Percentiles rank a stretch among this genome's conserved stretches.
Conservation (phyloP, 1,139 yeast species). For the Magnusiomyces clavatus region DNA sequence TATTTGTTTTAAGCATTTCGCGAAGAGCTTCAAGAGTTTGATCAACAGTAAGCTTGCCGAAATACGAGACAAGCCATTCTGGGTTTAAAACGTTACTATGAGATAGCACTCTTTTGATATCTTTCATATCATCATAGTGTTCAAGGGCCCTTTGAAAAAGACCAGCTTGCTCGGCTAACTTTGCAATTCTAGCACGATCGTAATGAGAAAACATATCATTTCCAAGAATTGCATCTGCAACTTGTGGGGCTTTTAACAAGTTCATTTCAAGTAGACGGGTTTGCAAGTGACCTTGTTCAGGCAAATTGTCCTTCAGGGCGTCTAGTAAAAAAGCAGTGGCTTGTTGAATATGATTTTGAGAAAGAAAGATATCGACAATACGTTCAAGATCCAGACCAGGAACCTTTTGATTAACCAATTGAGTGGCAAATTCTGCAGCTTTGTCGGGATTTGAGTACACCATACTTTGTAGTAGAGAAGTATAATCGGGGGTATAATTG, state of each 20-base stretch:
- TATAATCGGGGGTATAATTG: conserved; percentile 81
- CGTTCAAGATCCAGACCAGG: conserved; percentile 73
- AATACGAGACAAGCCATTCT: conserved; percentile 90
- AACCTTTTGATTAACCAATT: conserved; percentile 57
- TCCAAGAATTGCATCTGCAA: conserved; percentile 96
- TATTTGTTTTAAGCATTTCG: conserved; percentile 73
- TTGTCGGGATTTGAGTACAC: conserved; percentile 94
- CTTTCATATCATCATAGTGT: conserved; percentile 89
- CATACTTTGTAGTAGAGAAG: conserved; percentile 83
- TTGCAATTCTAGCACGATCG: conserved; percentile 89
- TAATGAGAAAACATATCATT: conserved; percentile 93
- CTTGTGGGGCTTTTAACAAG: conserved; percentile 95
- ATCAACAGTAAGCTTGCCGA: conserved; percentile 91
- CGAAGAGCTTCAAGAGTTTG: conserved; percentile 84
- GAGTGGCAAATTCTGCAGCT: conserved; percentile 94
- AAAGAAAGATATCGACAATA: conserved; percentile 87
- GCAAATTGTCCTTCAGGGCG: conserved; percentile 88
- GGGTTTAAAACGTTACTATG: conserved; percentile 80
- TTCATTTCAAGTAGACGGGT: conserved; percentile 91
- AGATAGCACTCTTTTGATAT: conserved; percentile 88
- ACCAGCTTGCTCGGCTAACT: conserved; percentile 90
- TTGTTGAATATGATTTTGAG: conserved; percentile 92
- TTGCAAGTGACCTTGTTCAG: conserved; percentile 94
- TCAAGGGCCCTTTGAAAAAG: conserved; percentile 91
- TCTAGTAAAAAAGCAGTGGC: conserved; percentile 98